Conservation (phyloP, 805 yeast species). For the Kluyveromyces lactis region DNA sequence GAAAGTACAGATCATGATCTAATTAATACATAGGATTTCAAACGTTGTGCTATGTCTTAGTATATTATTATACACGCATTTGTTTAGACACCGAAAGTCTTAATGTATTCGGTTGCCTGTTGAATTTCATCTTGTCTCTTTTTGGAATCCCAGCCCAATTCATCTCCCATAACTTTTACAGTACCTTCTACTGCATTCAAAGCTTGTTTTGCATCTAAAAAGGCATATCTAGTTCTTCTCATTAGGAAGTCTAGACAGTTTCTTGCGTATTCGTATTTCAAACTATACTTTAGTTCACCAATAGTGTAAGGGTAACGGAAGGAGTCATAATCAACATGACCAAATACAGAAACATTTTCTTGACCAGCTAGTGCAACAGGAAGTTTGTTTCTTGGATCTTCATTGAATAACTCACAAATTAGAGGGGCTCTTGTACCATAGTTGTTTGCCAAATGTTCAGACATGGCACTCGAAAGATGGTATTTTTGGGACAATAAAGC, state of each 20-base stretch:
- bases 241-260: slow-evolving; percentile 86
- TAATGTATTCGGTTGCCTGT: slow-evolving; percentile 49
- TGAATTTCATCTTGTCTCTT: slow-evolving; percentile 42
- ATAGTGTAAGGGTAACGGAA: slow-evolving; percentile 81
- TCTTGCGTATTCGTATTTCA: slow-evolving; percentile 76
- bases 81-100: slow-evolving; percentile 45
- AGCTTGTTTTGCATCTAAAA: slow-evolving; percentile 82
- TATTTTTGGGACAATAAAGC: slow-evolving; percentile 77
- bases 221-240: slow-evolving; percentile 89
- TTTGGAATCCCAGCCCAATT: slow-evolving; percentile 63
- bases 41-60: too few species aligned
- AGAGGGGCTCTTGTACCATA: slow-evolving; percentile 87
- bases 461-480: slow-evolving; percentile 61
- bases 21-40: too few species aligned
- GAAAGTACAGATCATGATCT: too few species aligned
- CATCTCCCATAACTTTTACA: slow-evolving; percentile 75
- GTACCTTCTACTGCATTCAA: slow-evolving; percentile 73
- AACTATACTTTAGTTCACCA: slow-evolving; percentile 80
- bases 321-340: slow-evolving; percentile 22
- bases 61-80: too few species aligned
- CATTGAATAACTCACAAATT: slow-evolving; percentile 48
- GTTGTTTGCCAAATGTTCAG: slow-evolving; percentile 74
- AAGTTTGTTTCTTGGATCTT: slow-evolving; percentile 46
- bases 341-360: slow-evolving; percentile 19
- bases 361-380: slow-evolving; percentile 56